Base-by-base conservation (phyloP, 2,329 filamentous ascomycete species). In the Colletotrichum brevisporum region DNA sequence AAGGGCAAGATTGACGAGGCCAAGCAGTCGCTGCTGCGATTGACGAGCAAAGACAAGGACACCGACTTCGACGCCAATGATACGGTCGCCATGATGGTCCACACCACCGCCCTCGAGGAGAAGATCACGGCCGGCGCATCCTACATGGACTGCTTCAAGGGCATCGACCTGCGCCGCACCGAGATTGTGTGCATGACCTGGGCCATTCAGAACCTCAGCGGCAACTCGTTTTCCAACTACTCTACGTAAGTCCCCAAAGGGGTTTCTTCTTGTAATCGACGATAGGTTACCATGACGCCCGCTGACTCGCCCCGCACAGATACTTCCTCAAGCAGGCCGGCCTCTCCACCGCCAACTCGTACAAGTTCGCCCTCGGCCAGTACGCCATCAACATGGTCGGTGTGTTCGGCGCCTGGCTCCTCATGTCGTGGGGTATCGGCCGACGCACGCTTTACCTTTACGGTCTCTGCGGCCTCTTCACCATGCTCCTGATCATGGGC, bases 81-180 rank as follows among this genome's bases (percentile, higher is more conserved):
- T 81, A 96, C 93, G 0, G 85, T 97, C 57, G 91, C 93, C 74
- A 97, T 97, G 93, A 97, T 97, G 92, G 89, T 94, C 1, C 93
- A 97, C 77, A 97, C 94, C 0, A 95, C 92, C 0, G 91, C 92
- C 0, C 83, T 97, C 12, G 94, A 97, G 78, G 87, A 93, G 76
- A 86, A 88, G 79, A 92, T 94, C 61, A 94, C 92, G 4, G 82
- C 83, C 6, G 94, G 94, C 36, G 89, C 92, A 6, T 90, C 86
- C 61, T 97, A 96, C 79, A 80, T 88, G 74, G 94, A 97, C 79
- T 97, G 94, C 82, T 97, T 97, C 86, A 91, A 87, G 77, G 94
- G 94, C 12, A 87, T 88, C 13, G 91, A 97, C 76, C 83, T 91
- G 55, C 91, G 94, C 67, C 89, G 94, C 27, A 97, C 94, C 2